These are phyloP conservation scores for Phytophthora pinifolia DNA, from an alignment of 352 stramenopile genomes.

Conservation along the genomic window DNA sequence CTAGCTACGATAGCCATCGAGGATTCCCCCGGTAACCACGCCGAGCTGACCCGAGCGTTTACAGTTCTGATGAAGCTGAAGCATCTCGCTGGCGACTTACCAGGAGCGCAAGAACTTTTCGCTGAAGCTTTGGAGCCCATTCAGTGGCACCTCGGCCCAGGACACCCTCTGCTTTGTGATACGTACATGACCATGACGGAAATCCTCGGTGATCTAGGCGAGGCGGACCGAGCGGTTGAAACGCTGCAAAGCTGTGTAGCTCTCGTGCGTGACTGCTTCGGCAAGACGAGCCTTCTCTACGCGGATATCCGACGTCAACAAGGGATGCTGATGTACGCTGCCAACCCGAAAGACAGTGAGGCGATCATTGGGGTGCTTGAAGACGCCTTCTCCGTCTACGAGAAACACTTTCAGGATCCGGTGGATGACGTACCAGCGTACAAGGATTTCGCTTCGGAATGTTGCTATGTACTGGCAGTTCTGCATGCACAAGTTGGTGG, in stretches of 20 bases:
- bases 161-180: conserved; percentile 42
- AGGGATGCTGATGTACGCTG: conserved; percentile 33
- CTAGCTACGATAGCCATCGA: conserved; percentile 42
- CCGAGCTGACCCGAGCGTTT: conserved; percentile 24
- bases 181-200: conserved; percentile 52
- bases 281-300: conserved; percentile 47
- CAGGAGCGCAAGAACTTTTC: conserved; percentile 24
- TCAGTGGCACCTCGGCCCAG: conserved; percentile 43
- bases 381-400: conserved; percentile 57
- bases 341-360: conserved; percentile 17
- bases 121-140: conserved; percentile 29
- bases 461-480: conserved; percentile 43
- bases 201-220: conserved; percentile 27
- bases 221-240: conserved; percentile 30
- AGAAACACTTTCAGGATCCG: conserved; percentile 36
- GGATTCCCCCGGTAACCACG: conserved; percentile 32
- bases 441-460: conserved; percentile 33
- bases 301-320: conserved; percentile 49
- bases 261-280: conserved; percentile 45
- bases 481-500: conserved; percentile 18
- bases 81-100: conserved; percentile 21
- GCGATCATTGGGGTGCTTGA: conserved; percentile 50
- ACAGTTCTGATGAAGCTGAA: conserved; percentile 41
- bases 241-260: conserved; percentile 27
- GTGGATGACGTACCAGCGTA: conserved; percentile 20